These are phyloP conservation scores for Vachellia collinsii DNA, from an alignment of 306 rosid genomes.

Conservation along the genomic window DNA sequence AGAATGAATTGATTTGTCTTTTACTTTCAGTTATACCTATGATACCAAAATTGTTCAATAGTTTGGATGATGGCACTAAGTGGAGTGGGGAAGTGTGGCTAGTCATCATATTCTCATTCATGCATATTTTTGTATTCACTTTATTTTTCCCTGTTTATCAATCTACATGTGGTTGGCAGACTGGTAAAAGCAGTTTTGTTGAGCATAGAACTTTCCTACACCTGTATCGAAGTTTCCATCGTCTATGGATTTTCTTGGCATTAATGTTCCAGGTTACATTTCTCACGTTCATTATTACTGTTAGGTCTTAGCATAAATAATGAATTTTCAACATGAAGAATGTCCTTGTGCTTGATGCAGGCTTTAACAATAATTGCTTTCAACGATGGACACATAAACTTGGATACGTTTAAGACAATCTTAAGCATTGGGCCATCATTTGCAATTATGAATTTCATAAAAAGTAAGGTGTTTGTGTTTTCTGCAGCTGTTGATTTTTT, in stretches of 20 bases:
- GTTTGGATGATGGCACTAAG: conserved; percentile 15
- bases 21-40: background rate
- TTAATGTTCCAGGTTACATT: conserved; percentile 86
- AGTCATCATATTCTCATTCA: background rate
- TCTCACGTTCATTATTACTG: conserved; percentile 14
- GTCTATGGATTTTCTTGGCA: conserved; percentile 95
- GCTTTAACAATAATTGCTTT: conserved; percentile 88
- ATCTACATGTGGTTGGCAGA: conserved; percentile 55
- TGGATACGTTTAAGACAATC: conserved; percentile 67
- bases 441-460: conserved; percentile 82
- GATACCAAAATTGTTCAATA: background rate
- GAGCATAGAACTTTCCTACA: conserved; percentile 94
- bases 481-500: conserved; percentile 28
- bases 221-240: conserved; percentile 94
- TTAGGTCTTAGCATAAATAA: conserved; percentile 28
- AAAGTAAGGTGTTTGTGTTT: conserved; percentile 58
- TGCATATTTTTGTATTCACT: conserved; percentile 12
- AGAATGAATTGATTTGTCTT: background rate
- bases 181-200: conserved; percentile 95
- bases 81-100: conserved; percentile 3
- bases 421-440: conserved; percentile 94
- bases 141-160: conserved; percentile 6
- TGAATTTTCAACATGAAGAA: conserved; percentile 23
- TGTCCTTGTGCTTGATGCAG: conserved; percentile 50
- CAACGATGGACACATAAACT: conserved; percentile 52